Conservation (phyloP, 2,329 filamentous ascomycete species). For the Talaromyces sp. region DNA sequence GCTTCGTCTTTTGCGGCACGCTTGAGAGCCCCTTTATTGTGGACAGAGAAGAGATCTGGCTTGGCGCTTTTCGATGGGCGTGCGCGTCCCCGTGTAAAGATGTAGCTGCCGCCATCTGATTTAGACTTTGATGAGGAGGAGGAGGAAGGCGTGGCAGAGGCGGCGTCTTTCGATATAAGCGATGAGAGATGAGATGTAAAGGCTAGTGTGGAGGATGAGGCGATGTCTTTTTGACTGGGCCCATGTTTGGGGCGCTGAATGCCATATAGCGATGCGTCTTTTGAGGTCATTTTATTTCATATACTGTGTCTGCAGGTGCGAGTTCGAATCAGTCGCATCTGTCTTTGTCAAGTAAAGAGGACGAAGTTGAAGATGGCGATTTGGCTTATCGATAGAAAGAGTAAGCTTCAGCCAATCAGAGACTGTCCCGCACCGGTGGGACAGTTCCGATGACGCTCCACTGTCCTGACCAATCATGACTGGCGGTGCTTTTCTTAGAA, state of each 20-base stretch:
- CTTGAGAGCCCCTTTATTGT: conserved; percentile 59
- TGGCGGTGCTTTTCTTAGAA: neutral
- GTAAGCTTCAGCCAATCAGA: conserved; percentile 11
- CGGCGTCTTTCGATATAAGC: conserved; percentile 59
- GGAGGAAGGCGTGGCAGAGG: conserved; percentile 25
- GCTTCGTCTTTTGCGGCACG: conserved; percentile 57
- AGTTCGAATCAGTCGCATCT: neutral
- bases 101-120: conserved; percentile 22
- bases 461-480: neutral
- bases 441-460: neutral
- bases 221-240: conserved; percentile 57
- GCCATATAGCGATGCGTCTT: conserved; percentile 64
- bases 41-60: conserved; percentile 62
- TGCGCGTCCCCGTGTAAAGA: conserved; percentile 36
- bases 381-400: neutral
- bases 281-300: conserved; percentile 50
- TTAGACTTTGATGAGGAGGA: neutral
- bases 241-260: conserved; percentile 62
- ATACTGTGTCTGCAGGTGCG: neutral
- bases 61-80: conserved; percentile 51
- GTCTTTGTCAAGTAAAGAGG: neutral
- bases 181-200: conserved; percentile 86
- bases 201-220: conserved; percentile 66
- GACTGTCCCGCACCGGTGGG: neutral
- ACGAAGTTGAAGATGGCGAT: neutral